phyloP scores from a whole-genome alignment of 192 early-diverging fungal genomes.

The Dissophora globulifera region DNA sequence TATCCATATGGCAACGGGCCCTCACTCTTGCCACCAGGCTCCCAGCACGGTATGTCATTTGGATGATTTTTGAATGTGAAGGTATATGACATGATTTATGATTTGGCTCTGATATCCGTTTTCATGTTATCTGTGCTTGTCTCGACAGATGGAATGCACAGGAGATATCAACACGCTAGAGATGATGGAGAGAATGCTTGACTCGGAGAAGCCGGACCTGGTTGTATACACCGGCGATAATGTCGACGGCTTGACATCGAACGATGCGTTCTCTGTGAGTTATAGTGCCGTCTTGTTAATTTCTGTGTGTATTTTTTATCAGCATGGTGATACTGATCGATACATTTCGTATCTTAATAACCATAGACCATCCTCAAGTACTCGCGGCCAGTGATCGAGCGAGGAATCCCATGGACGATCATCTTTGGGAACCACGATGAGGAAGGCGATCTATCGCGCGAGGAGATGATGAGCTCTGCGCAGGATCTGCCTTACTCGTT shows the following conservation, averaged over 20 bases:
- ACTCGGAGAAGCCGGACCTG: conserved; percentile 56
- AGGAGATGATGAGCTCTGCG: conserved; percentile 53
- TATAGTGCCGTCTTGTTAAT: neutral
- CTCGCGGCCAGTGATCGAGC: conserved; percentile 36
- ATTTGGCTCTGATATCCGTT: neutral
- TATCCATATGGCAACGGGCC: conserved; percentile 57
- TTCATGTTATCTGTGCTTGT: neutral
- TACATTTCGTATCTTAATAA: too few relatives aligned
- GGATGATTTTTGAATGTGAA: neutral
- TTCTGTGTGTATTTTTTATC: too few relatives aligned
- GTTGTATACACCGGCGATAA: conserved; percentile 61
- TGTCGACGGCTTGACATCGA: conserved; percentile 50
- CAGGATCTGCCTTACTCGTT: conserved; percentile 53
- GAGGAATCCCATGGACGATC: conserved; percentile 52
- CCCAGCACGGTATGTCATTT: conserved; percentile 37
- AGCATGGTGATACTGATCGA: too few relatives aligned
- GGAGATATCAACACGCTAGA: conserved; percentile 55
- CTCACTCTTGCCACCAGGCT: conserved; percentile 49
- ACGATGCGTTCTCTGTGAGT: conserved; percentile 47
- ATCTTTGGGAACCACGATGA: conserved; percentile 62
- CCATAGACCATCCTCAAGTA: conserved; percentile 48
- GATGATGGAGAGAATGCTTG: conserved; percentile 54
- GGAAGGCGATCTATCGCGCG: conserved; percentile 54
- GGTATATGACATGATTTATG: neutral
- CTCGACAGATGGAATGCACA: conserved; percentile 45